phyloP scores from a whole-genome alignment of 2,329 filamentous ascomycete species.

The Sarocladium strictum region DNA sequence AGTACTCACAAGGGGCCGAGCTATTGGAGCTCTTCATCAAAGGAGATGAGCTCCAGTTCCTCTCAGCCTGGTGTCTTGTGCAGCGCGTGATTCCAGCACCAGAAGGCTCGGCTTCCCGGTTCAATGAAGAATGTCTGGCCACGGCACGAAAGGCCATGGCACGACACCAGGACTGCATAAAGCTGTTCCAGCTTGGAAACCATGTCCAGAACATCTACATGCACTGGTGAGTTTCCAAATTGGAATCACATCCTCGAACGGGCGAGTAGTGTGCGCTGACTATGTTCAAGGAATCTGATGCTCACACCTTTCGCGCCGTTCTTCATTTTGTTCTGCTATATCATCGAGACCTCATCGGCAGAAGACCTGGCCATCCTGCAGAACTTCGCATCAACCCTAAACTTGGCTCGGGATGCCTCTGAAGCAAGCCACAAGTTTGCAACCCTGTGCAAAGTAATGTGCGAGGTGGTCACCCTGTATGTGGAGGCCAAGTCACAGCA shows the following conservation, averaged over 20 bases:
- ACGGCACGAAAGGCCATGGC: slow-evolving; percentile 43
- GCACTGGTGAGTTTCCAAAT: slow-evolving; percentile 47
- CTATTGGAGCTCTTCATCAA: slow-evolving; percentile 38
- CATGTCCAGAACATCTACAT: slow-evolving; percentile 42
- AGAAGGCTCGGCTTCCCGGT: slow-evolving; percentile 34
- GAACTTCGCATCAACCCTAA: slow-evolving; percentile 51
- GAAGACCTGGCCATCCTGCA: slow-evolving; percentile 49
- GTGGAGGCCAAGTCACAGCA: slow-evolving; percentile 52
- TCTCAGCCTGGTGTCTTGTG: slow-evolving; percentile 43
- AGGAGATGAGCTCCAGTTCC: slow-evolving; percentile 41
- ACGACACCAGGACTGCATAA: slow-evolving; percentile 39
- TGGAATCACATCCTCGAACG: too few relatives aligned
- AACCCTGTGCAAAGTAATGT: slow-evolving; percentile 56
- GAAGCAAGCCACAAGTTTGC: slow-evolving; percentile 55
- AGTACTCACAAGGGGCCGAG: slow-evolving; percentile 30
- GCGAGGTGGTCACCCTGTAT: slow-evolving; percentile 55
- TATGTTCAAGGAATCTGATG: slow-evolving; percentile 40
- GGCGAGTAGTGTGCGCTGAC: too few relatives aligned
- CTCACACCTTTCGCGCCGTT: slow-evolving; percentile 54
- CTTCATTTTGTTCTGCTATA: slow-evolving; percentile 52
- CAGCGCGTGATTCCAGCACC: slow-evolving; percentile 46
- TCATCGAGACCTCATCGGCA: slow-evolving; percentile 47
- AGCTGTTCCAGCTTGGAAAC: slow-evolving; percentile 31
- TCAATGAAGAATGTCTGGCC: slow-evolving; percentile 43
- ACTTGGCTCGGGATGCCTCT: slow-evolving; percentile 44